Evolutionary conservation across 2,329 filamentous ascomycete genomes (phyloP).

Genomic region (Fusarium burgessii): DNA sequence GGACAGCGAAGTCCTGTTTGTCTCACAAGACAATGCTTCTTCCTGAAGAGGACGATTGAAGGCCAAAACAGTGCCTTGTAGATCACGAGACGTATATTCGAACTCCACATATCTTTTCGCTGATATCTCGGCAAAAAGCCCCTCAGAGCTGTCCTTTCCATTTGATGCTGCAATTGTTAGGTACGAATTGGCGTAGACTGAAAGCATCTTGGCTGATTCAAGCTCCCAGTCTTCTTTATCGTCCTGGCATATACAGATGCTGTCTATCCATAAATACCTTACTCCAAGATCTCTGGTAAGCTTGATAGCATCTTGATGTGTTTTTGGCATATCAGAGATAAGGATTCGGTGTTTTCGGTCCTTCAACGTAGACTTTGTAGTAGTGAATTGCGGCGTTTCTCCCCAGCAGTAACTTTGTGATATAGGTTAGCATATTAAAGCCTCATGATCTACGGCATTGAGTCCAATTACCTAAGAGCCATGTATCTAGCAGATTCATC

Average conservation of each 20-base stretch:
- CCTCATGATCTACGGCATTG: no score
- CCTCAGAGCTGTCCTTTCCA: background rate
- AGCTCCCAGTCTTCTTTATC: conserved; percentile 8
- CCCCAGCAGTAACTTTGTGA: conserved; percentile 6
- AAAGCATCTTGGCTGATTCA: background rate
- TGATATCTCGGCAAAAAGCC: background rate
- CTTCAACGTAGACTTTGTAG: conserved; percentile 4
- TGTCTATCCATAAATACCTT: conserved; percentile 8
- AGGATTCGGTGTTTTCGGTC: background rate
- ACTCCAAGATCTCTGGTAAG: rapidly evolving
- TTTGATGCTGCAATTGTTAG: background rate
- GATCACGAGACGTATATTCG: background rate
- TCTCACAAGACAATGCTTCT: background rate
- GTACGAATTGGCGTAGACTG: background rate
- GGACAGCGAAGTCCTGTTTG: no score
- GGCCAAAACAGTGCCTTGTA: background rate
- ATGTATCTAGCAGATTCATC: background rate
- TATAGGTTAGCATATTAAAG: background rate
- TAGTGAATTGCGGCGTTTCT: rapidly evolving
- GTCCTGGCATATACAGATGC: conserved; percentile 8
- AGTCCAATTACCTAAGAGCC: conserved; percentile 5
- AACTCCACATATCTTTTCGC: background rate
- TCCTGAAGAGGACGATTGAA: background rate
- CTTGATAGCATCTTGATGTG: background rate
- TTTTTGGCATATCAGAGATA: background rate